A percentile compares a stretch with the other conserved stretches of the same genome.
Conservation (phyloP, 228 moss, liverwort and hornwort species). For the Sphagnum fallax region DNA sequence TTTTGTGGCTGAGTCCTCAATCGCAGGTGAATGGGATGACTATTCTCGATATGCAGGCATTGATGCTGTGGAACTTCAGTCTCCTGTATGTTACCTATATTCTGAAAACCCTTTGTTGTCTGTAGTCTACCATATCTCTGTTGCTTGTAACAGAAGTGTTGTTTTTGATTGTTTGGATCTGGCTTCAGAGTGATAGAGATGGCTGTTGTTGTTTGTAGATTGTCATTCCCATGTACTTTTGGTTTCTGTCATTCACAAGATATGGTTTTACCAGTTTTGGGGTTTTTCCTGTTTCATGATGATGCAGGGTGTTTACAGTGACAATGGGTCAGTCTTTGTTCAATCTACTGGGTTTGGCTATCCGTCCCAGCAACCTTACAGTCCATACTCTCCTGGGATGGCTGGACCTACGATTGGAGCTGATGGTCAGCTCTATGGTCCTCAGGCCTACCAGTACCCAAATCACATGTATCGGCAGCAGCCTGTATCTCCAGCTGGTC, state of each 20-base stretch:
- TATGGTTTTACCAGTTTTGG: too few species aligned
- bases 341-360: slow-evolving; percentile 68
- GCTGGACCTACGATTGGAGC: slow-evolving; percentile 93
- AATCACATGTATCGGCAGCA: slow-evolving; percentile 74
- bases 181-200: too few species aligned
- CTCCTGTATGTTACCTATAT: slow-evolving; percentile 45
- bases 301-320: slow-evolving; percentile 77
- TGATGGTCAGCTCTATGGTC: slow-evolving; percentile 95
- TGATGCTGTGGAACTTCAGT: slow-evolving; percentile 80
- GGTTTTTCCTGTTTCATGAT: neutral
- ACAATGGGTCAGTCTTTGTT: slow-evolving; percentile 69
- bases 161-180: too few species aligned
- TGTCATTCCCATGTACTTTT: too few species aligned
- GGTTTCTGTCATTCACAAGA: too few species aligned
- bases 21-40: slow-evolving; percentile 90
- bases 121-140: too few species aligned
- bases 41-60: slow-evolving; percentile 67
- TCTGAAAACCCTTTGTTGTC: too few species aligned
- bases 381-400: slow-evolving; percentile 68
- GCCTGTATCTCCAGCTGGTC: slow-evolving; percentile 80
- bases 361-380: slow-evolving; percentile 69
- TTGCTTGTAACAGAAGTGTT: too few species aligned
- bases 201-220: too few species aligned
- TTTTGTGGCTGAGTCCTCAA: slow-evolving; percentile 30
- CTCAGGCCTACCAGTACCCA: slow-evolving; percentile 86